A percentile compares a stretch with the other conserved stretches of the same genome.
These are phyloP conservation scores for Citrullus amarus DNA, from an alignment of 306 rosid genomes.

Conservation along the genomic window DNA sequence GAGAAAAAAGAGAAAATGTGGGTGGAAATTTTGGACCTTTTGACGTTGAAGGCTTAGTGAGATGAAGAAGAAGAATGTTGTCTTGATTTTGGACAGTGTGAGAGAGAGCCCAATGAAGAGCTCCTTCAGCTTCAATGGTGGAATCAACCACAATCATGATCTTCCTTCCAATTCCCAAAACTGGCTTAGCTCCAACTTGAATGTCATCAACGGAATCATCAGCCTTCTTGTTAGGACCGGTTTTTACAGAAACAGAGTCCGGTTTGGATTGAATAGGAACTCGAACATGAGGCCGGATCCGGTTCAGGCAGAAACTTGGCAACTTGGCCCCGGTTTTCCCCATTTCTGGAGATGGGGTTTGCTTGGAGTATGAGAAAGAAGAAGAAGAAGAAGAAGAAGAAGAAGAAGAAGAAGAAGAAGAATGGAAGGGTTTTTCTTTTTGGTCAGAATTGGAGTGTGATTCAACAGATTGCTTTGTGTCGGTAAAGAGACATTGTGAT, in stretches of 20 bases:
- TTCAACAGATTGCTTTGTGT: constrained; percentile 6
- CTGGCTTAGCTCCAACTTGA: constrained; percentile 25
- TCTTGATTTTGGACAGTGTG: constrained; percentile 79
- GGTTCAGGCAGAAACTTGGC: constrained; percentile 71
- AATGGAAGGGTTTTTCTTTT: background rate
- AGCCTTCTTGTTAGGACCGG: constrained; percentile 2
- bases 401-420: background rate
- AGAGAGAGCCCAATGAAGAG: constrained; percentile 87
- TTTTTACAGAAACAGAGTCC: constrained; percentile 13
- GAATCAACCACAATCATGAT: constrained; percentile 93
- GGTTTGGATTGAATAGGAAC: constrained; percentile 45
- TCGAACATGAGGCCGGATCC: constrained; percentile 77
- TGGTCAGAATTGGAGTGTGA: background rate
- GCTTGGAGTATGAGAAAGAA: background rate
- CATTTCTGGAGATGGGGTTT: constrained; percentile 22
- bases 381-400: background rate
- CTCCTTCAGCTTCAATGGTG: constrained; percentile 69
- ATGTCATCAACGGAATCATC: constrained; percentile 8
- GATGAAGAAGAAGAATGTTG: constrained; percentile 56
- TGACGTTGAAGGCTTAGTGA: constrained; percentile 38
- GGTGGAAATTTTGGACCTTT: constrained; percentile 35
- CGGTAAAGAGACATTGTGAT: constrained; percentile 7
- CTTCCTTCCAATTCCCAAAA: constrained; percentile 38
- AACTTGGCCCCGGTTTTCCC: constrained; percentile 65
- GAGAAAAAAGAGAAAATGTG: background rate